Percentiles rank a stretch among this genome's conserved stretches.
These are phyloP conservation scores for Polytrichum commune DNA, from an alignment of 225 moss, liverwort and hornwort species.

Conservation along the genomic window DNA sequence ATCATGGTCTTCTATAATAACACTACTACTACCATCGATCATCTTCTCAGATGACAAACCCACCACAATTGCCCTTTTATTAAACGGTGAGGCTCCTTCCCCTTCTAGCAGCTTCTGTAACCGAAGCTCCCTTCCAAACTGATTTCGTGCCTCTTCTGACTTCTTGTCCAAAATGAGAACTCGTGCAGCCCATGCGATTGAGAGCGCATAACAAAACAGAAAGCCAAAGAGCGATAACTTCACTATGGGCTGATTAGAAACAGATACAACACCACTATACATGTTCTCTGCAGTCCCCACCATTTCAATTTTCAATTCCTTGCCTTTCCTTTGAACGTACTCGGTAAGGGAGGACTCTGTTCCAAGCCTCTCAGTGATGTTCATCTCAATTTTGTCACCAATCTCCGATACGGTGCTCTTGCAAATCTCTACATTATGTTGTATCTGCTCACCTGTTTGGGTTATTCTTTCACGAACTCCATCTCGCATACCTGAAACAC, in stretches of 20 bases:
- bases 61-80: slow-evolving; percentile 1
- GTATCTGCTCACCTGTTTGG: slow-evolving; percentile 1
- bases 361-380: slow-evolving; percentile 26
- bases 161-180: slow-evolving; percentile 53
- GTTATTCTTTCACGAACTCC: background rate
- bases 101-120: slow-evolving; percentile 69
- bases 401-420: slow-evolving; percentile 2
- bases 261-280: slow-evolving; percentile 25
- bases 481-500: background rate
- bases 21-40: slow-evolving; percentile 17
- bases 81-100: slow-evolving; percentile 30
- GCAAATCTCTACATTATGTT: slow-evolving; percentile 1
- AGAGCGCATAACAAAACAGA: slow-evolving; percentile 43
- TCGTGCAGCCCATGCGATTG: slow-evolving; percentile 55
- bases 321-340: slow-evolving; percentile 29
- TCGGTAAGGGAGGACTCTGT: slow-evolving; percentile 30
- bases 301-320: slow-evolving; percentile 33
- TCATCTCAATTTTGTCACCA: slow-evolving; percentile 12
- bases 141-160: slow-evolving; percentile 41
- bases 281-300: slow-evolving; percentile 34
- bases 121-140: slow-evolving; percentile 52
- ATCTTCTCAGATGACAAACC: no score
- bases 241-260: slow-evolving; percentile 37
- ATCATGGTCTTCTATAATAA: slow-evolving; percentile 4
- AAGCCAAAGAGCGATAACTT: slow-evolving; percentile 47